phyloP scores from a whole-genome alignment of 331 rosid genomes.

The Phaseolus coccineus region DNA sequence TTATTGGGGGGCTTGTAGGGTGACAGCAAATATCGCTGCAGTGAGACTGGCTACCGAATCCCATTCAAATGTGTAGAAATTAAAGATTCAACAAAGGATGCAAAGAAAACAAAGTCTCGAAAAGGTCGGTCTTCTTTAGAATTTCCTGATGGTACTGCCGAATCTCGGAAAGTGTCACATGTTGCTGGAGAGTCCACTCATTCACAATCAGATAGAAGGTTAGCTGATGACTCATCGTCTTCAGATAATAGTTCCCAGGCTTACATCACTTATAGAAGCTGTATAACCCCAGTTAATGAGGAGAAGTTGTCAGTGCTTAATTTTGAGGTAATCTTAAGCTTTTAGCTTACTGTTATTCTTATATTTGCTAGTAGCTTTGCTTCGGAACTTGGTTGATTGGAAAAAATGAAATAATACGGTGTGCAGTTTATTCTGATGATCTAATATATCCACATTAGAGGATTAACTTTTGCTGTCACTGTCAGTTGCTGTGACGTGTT shows the following conservation, averaged over 20 bases:
- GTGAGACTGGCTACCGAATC: slow-evolving; percentile 94
- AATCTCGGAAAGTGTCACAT: slow-evolving; percentile 37
- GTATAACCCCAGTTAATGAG: slow-evolving; percentile 73
- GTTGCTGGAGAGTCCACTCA: slow-evolving; percentile 43
- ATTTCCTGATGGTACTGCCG: slow-evolving; percentile 43
- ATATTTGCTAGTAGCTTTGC: slow-evolving; percentile 15
- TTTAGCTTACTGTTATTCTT: slow-evolving; percentile 4
- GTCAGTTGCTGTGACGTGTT: background rate
- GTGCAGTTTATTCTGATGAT: slow-evolving; percentile 30
- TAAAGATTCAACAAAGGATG: slow-evolving; percentile 53
- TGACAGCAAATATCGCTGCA: slow-evolving; percentile 79
- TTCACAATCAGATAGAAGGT: slow-evolving; percentile 55
- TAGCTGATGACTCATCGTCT: slow-evolving; percentile 55
- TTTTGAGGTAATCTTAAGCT: slow-evolving; percentile 70
- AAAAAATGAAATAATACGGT: slow-evolving; percentile 23
- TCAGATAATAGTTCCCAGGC: slow-evolving; percentile 55
- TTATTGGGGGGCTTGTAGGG: slow-evolving; percentile 54
- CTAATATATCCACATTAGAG: slow-evolving; percentile 23
- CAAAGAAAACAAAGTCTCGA: slow-evolving; percentile 45
- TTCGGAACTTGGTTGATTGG: slow-evolving; percentile 30
- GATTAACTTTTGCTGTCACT: slow-evolving; percentile 20
- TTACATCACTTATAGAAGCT: slow-evolving; percentile 84
- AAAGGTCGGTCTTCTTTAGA: slow-evolving; percentile 59
- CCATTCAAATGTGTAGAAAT: slow-evolving; percentile 83
- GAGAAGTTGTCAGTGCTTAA: slow-evolving; percentile 77